These are phyloP conservation scores for Zymoseptoria passerinii DNA, from an alignment of 2,329 filamentous ascomycete genomes.

Conservation along the genomic window DNA sequence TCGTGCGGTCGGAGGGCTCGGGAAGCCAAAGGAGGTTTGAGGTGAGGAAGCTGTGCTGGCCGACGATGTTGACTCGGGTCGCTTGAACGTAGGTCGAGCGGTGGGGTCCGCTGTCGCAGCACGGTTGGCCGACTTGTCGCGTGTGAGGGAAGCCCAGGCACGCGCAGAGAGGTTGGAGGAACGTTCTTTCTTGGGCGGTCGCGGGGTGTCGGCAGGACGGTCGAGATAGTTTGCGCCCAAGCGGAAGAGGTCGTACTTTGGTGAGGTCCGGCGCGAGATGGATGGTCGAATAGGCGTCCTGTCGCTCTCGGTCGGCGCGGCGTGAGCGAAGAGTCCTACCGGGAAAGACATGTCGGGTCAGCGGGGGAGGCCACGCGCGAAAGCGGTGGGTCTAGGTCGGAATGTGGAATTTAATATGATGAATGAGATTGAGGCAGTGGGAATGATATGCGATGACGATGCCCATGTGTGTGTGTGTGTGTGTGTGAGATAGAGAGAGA, in stretches of 20 bases:
- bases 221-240: neutral
- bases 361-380: constrained; percentile 8
- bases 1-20: constrained; percentile 5
- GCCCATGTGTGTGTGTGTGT: too few relatives aligned
- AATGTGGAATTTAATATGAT: neutral
- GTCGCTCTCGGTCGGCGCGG: constrained; percentile 14
- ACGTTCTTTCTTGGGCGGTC: constrained; percentile 7
- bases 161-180: constrained; percentile 10
- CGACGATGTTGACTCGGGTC: constrained; percentile 7
- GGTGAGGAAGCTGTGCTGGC: constrained; percentile 9
- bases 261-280: neutral
- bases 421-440: neutral
- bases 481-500: too few relatives aligned
- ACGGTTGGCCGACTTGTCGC: constrained; percentile 1
- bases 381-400: neutral
- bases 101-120: neutral
- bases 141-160: constrained; percentile 13
- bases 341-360: constrained; percentile 22
- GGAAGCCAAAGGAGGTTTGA: constrained; percentile 17
- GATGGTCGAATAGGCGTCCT: neutral
- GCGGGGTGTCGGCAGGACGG: neutral
- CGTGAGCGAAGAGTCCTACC: constrained; percentile 18
- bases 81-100: constrained; percentile 3
- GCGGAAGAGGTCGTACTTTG: neutral
- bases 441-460: neutral